Percentiles rank a stretch among this genome's conserved stretches.
Conservation (phyloP, 192 early-diverging fungal genomes). For the Rhizophagus clarus region DNA sequence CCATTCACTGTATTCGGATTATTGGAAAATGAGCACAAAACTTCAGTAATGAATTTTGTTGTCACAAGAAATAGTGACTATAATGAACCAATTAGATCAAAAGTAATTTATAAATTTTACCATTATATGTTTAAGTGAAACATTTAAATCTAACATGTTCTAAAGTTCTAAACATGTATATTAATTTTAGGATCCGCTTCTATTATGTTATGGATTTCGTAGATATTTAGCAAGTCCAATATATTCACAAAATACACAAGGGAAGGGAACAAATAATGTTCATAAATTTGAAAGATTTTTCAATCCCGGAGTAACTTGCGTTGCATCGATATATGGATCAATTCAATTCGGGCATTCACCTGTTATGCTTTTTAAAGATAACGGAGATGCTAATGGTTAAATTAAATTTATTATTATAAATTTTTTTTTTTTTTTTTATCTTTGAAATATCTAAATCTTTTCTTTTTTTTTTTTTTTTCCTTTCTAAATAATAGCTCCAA, state of each 20-base stretch:
- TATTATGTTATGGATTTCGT: conserved; percentile 88
- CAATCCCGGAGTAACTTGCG: conserved; percentile 65
- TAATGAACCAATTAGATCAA: conserved; percentile 82
- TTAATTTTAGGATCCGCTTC: conserved; percentile 66
- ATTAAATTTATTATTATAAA: neutral
- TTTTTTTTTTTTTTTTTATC: too few species aligned
- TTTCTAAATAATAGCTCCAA: conserved; percentile 41
- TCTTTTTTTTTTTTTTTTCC: neutral
- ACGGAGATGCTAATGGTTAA: conserved; percentile 54
- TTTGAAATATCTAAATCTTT: neutral
- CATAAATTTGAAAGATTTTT: conserved; percentile 96
- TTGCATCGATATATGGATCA: conserved; percentile 91
- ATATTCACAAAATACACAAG: conserved; percentile 84
- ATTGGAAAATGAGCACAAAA: conserved; percentile 90
- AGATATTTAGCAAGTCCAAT: conserved; percentile 83
- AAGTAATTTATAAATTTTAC: conserved; percentile 42
- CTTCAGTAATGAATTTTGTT: conserved; percentile 82
- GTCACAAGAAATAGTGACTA: conserved; percentile 75
- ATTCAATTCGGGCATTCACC: conserved; percentile 89
- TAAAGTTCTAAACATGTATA: neutral
- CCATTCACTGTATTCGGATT: conserved; percentile 61
- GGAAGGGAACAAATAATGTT: conserved; percentile 84
- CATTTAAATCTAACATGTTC: neutral
- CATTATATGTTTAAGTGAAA: neutral
- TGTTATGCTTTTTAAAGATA: conserved; percentile 77